phyloP scores from a whole-genome alignment of 179 eudicot species.

The Corrigiola litoralis region DNA sequence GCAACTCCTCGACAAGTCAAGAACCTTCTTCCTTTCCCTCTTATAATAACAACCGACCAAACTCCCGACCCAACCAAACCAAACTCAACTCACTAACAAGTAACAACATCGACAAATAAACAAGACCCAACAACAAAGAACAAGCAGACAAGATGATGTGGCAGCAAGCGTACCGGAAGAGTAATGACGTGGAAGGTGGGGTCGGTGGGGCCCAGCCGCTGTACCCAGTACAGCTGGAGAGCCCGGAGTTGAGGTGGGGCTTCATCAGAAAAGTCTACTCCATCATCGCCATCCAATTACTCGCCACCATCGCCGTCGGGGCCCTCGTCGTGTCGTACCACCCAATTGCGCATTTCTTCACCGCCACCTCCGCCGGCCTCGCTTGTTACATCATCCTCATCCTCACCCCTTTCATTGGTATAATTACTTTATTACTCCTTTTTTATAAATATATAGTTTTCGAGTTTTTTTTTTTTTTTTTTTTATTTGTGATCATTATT shows the following conservation, averaged over 20 bases:
- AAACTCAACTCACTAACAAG: too few relatives aligned
- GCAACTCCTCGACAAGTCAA: neutral
- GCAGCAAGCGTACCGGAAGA: conserved; percentile 39
- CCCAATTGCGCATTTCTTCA: conserved; percentile 58
- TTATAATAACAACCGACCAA: neutral
- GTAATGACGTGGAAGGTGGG: conserved; percentile 47
- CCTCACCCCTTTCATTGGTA: conserved; percentile 70
- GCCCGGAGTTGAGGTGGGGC: conserved; percentile 63
- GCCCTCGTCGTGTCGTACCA: conserved; percentile 56
- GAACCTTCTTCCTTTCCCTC: neutral
- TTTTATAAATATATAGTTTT: too few relatives aligned
- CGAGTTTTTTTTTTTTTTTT: neutral
- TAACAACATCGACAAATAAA: neutral
- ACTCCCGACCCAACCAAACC: too few relatives aligned
- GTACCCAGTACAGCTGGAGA: conserved; percentile 61
- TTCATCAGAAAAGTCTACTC: conserved; percentile 83
- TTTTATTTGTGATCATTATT: neutral
- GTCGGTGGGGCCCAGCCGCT: conserved; percentile 19
- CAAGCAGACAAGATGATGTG: conserved; percentile 30
- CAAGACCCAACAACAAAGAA: neutral
- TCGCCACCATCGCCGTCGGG: conserved; percentile 63
- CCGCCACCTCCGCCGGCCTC: conserved; percentile 57
- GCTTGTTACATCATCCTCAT: conserved; percentile 68
- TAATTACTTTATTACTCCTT: neutral
- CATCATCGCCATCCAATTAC: conserved; percentile 59